These are phyloP conservation scores for Candida andamanensis DNA, from an alignment of 805 yeast genomes.

Conservation along the genomic window DNA sequence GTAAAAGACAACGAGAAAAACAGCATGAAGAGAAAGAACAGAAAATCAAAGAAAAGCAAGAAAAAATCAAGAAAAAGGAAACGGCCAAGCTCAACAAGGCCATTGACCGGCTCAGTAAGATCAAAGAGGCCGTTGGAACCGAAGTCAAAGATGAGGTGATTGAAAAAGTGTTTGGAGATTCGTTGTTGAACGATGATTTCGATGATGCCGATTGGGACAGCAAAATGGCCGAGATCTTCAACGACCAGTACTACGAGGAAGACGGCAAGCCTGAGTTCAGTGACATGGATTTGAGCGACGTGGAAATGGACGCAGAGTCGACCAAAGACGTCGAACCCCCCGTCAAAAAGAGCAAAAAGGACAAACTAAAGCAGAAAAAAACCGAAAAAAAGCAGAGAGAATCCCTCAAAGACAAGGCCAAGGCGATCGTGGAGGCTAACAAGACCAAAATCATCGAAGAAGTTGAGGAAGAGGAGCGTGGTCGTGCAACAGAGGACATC, in stretches of 20 bases:
- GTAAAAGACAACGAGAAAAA: conserved; percentile 79
- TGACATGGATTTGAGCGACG: conserved; percentile 16
- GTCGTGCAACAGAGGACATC: conserved; percentile 39
- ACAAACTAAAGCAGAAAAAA: conserved; percentile 46
- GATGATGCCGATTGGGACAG: conserved; percentile 89
- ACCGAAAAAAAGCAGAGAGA: conserved; percentile 58
- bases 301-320: conserved; percentile 13
- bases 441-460: conserved; percentile 62
- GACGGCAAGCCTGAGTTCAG: conserved; percentile 37
- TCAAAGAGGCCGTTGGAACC: conserved; percentile 65
- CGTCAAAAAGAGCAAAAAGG: conserved; percentile 16
- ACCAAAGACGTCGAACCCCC: conserved; percentile 10
- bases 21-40: conserved; percentile 50
- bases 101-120: conserved; percentile 60
- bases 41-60: conserved; percentile 52
- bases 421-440: conserved; percentile 71
- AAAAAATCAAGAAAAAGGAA: conserved; percentile 64
- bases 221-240: conserved; percentile 77
- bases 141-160: conserved; percentile 56
- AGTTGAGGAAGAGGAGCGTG: conserved; percentile 62
- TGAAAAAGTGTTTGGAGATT: conserved; percentile 64
- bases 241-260: conserved; percentile 69
- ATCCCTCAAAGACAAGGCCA: conserved; percentile 61
- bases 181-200: conserved; percentile 80
- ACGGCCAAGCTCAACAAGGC: conserved; percentile 72